A percentile compares a stretch with the other conserved stretches of the same genome.
These are phyloP conservation scores for Phanerodontia chrysosporium DNA, from an alignment of 768 basidiomycete genomes.

Conservation along the genomic window DNA sequence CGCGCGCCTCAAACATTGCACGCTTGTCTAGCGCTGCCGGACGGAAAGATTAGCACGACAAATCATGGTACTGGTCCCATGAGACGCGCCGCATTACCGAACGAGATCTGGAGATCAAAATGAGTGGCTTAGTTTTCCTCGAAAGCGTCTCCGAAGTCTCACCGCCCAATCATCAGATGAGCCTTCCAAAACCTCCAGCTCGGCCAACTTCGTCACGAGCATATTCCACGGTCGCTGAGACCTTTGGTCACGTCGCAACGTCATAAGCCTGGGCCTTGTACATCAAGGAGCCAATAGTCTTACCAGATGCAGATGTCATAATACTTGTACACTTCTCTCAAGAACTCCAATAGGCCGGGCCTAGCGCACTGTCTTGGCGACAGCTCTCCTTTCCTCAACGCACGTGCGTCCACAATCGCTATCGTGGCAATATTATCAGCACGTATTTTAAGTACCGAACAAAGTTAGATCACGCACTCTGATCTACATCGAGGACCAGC, in stretches of 20 bases:
- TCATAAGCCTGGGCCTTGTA: too few relatives aligned
- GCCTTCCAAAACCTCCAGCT: constrained; percentile 79
- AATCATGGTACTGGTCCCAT: background rate
- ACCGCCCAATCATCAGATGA: constrained; percentile 63
- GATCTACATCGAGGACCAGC: constrained; percentile 85
- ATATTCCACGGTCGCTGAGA: constrained; percentile 86
- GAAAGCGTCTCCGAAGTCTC: background rate
- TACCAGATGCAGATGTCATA: constrained; percentile 92
- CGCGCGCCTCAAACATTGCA: constrained; percentile 85
- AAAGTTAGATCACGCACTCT: constrained; percentile 48
- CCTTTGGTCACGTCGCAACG: too few relatives aligned
- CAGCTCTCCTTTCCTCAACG: constrained; percentile 73
- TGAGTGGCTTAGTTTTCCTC: background rate
- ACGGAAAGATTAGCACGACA: background rate
- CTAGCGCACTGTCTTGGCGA: constrained; percentile 80
- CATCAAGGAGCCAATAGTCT: background rate
- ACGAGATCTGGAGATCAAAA: constrained; percentile 44
- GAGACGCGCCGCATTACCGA: constrained; percentile 39
- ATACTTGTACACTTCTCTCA: constrained; percentile 72
- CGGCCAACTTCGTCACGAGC: constrained; percentile 86
- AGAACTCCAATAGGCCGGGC: constrained; percentile 78
- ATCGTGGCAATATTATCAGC: background rate
- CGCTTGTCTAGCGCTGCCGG: constrained; percentile 73
- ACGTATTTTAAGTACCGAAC: background rate
- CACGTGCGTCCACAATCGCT: constrained; percentile 85